Base-by-base conservation (phyloP, 805 yeast genomes). In the Monosporozyma solicola region DNA sequence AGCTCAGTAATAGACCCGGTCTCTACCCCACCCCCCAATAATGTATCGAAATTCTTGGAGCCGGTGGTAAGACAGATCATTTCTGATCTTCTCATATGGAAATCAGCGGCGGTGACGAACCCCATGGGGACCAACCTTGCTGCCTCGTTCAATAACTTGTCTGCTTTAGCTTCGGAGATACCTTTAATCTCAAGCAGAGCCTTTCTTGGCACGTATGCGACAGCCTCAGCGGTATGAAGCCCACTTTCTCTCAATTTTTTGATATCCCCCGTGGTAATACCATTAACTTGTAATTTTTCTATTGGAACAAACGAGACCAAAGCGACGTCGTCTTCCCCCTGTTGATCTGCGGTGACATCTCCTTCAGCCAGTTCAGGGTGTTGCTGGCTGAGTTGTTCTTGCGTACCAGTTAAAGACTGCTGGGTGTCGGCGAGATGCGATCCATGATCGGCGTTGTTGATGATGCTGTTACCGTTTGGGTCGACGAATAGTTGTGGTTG, bases 1-100 rank as follows among this genome's bases (percentile, higher is more conserved):
- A 92, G 80, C 71, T 94, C 99, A 1, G 99, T 94, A 58, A 94
- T 85, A 2, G 96, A 87, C 2, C 99, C 99, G 0, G 99, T 94
- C 68, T 94, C 99, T 50, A 94, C 80, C 44, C 99, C 99, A 51
- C 99, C 99, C 9, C 97, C 97, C 41, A 94, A 74, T 50, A 94
- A 74, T 1, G 96, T 89, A 67, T 94, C 99, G 46, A 94, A 75
- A 63, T 89, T 92, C 65, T 90, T 89, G 2, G 98, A 90, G 1
- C 99, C 99, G 0, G 99, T 92, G 1, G 98, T 91, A 52, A 94
- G 74, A 63, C 97, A 87, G 53, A 94, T 90, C 70, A 94, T 79
- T 66, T 90, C 96, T 5, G 92, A 82, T 61, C 98, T 78, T 62
- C 97, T 79, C 61, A 84, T 81, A 68, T 90, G 97, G 67, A 88